phyloP scores from a whole-genome alignment of 2,329 filamentous ascomycete species.

The Epichloe sp. region DNA sequence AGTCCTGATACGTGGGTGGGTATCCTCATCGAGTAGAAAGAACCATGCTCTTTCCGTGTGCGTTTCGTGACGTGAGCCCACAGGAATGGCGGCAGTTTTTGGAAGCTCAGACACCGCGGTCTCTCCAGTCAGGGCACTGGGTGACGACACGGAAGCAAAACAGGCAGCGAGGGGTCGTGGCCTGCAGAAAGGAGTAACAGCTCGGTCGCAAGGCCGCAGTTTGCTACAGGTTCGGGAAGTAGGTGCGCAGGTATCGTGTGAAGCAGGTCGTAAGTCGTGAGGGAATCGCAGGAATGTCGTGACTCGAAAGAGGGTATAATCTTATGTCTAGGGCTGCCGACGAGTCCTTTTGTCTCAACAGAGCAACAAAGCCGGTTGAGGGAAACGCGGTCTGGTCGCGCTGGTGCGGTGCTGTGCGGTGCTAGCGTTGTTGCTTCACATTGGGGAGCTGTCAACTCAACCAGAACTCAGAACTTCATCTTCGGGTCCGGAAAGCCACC shows the following conservation, averaged over 20 bases:
- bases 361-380: not conserved
- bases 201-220: not conserved
- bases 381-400: constrained; percentile 12
- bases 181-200: not conserved
- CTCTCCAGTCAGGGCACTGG: not conserved
- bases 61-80: not conserved
- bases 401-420: not conserved
- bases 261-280: constrained; percentile 1
- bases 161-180: not conserved
- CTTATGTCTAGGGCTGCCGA: not conserved
- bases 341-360: not conserved
- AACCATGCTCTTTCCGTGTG: constrained; percentile 8
- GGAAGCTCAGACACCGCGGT: not conserved
- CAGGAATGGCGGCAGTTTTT: not conserved
- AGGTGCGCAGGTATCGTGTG: not conserved
- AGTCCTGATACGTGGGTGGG: not conserved
- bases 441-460: not conserved
- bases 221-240: not conserved
- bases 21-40: constrained; percentile 6
- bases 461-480: too few relatives aligned
- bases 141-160: not conserved
- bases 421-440: not conserved
- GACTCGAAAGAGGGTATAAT: not conserved
- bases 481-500: constrained; percentile 1
- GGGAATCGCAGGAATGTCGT: constrained; percentile 2